Evolutionary conservation across 441 rosid genomes (phyloP).

Genomic region (Aleurites moluccanus): DNA sequence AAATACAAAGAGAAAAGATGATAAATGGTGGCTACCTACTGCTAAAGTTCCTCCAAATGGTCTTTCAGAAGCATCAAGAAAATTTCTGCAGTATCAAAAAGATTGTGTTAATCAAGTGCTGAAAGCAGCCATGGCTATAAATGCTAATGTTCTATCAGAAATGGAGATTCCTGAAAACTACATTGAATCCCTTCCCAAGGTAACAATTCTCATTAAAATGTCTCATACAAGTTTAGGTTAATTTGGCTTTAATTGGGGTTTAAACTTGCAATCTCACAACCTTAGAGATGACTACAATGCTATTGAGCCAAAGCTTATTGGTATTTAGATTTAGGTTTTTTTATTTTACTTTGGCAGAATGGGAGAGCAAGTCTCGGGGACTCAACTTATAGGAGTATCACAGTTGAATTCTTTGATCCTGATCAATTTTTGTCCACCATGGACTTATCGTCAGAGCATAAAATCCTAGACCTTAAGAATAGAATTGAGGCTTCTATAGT

Average conservation of each 20-base stretch:
- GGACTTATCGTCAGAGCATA: constrained; percentile 88
- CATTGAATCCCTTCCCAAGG: constrained; percentile 96
- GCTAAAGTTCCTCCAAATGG: constrained; percentile 78
- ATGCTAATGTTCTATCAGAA: constrained; percentile 89
- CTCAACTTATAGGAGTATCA: constrained; percentile 60
- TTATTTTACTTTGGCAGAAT: constrained; percentile 44
- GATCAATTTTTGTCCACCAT: constrained; percentile 70
- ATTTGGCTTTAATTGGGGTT: no score
- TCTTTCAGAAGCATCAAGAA: constrained; percentile 64
- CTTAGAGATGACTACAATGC: no score
- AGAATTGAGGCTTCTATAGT: constrained; percentile 89
- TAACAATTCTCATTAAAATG: constrained; percentile 18
- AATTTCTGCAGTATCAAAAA: constrained; percentile 73
- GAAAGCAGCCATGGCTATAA: constrained; percentile 97
- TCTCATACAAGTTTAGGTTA: no score
- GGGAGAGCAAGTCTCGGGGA: constrained; percentile 96
- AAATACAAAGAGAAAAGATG: constrained; percentile 53
- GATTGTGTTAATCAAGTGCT: constrained; percentile 93
- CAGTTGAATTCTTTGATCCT: constrained; percentile 79
- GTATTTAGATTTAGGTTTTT: background rate
- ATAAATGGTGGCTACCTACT: constrained; percentile 98
- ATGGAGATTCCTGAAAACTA: constrained; percentile 92
- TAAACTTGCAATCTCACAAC: no score
- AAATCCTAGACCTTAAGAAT: constrained; percentile 83
- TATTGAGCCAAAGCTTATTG: no score